Evolutionary conservation across 768 basidiomycete species (phyloP).

Genomic region (Lactarius tabidus): DNA sequence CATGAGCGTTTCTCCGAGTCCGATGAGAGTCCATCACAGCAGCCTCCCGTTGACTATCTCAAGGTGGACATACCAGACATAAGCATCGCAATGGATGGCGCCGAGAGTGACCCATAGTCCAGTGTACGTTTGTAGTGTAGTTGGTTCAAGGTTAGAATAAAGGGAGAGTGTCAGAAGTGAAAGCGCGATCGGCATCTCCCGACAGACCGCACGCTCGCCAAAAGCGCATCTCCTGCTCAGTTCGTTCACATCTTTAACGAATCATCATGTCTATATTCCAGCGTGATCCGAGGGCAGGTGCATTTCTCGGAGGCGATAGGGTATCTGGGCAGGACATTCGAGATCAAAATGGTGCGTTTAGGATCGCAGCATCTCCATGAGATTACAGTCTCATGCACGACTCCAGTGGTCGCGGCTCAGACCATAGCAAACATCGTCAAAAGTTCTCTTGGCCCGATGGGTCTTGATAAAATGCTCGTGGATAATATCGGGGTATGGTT

Average conservation of each 20-base stretch:
- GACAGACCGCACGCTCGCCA: background rate
- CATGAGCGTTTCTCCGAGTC: background rate
- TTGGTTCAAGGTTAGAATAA: background rate
- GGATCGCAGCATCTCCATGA: slow-evolving; percentile 8
- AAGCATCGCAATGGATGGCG: slow-evolving; percentile 13
- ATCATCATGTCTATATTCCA: slow-evolving; percentile 58
- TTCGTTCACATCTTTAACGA: slow-evolving; percentile 13
- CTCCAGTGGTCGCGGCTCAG: slow-evolving; percentile 85
- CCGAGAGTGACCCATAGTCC: slow-evolving; percentile 2
- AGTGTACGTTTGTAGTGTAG: background rate
- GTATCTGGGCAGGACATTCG: slow-evolving; percentile 94
- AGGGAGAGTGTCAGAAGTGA: too few species aligned
- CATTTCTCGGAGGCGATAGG: slow-evolving; percentile 91
- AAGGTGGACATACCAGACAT: slow-evolving; percentile 22
- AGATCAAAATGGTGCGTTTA: slow-evolving; percentile 83
- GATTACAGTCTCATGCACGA: slow-evolving; percentile 7
- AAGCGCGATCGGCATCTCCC: slow-evolving; percentile 14
- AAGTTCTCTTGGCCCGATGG: slow-evolving; percentile 92
- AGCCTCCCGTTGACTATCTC: slow-evolving; percentile 17
- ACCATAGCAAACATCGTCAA: slow-evolving; percentile 97
- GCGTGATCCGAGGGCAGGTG: slow-evolving; percentile 87
- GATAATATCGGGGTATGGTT: slow-evolving; percentile 92
- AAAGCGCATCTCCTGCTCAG: background rate
- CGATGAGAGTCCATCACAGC: background rate
- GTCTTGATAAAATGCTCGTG: slow-evolving; percentile 95